Evolutionary conservation across 2,329 filamentous ascomycete species (phyloP).

Genomic region (Fusarium denticulatum): DNA sequence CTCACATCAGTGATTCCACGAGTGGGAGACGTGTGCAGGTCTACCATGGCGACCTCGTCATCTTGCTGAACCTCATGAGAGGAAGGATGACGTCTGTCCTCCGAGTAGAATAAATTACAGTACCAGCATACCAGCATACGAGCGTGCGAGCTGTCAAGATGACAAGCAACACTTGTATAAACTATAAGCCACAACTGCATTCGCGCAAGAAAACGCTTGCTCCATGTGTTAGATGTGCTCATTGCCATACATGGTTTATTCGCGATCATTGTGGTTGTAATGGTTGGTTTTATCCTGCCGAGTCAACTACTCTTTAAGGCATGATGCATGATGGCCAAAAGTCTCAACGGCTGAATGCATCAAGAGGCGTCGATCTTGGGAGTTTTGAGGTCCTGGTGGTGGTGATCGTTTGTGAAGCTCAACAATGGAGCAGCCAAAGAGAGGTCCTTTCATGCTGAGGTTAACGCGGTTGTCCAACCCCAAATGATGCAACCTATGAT

Average conservation of each 20-base stretch:
- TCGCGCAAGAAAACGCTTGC: conserved; percentile 1
- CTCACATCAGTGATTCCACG: conserved; percentile 28
- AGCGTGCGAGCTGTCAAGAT: conserved; percentile 28
- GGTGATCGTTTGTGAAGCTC: conserved; percentile 7
- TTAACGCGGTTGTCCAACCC: conserved; percentile 30
- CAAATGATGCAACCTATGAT: conserved; percentile 16
- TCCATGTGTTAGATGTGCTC: conserved; percentile 13
- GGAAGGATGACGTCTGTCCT: conserved; percentile 41
- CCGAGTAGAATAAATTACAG: conserved; percentile 44
- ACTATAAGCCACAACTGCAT: conserved; percentile 4
- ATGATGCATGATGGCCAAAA: conserved; percentile 22
- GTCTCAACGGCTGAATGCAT: conserved; percentile 19
- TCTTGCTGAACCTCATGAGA: conserved; percentile 40
- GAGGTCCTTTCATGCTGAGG: conserved; percentile 21
- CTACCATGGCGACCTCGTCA: conserved; percentile 42
- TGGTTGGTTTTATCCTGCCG: conserved; percentile 19
- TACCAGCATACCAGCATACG: conserved; percentile 27
- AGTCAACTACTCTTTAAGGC: conserved; percentile 13
- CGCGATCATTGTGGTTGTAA: conserved; percentile 17
- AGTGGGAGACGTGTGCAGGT: conserved; percentile 40
- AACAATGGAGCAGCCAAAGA: neutral
- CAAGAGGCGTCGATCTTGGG: conserved; percentile 28
- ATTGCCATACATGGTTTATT: neutral
- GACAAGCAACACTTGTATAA: conserved; percentile 18
- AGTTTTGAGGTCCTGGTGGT: conserved; percentile 16